Conservation (phyloP, 768 basidiomycete species). For the Hydnomerulius pinastri region DNA sequence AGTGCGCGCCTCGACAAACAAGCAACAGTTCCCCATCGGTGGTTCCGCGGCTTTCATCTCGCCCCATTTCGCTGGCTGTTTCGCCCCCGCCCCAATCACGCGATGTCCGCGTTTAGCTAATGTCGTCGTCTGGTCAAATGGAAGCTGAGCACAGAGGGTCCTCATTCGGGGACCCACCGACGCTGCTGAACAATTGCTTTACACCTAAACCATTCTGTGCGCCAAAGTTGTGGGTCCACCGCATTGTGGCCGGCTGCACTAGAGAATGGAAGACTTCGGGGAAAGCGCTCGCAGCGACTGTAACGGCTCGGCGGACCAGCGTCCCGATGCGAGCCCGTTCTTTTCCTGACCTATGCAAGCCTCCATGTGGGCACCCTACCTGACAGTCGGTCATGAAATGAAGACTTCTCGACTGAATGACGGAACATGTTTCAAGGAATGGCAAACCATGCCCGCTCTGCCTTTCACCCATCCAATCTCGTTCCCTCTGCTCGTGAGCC, state of each 20-base stretch:
- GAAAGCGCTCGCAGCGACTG: neutral
- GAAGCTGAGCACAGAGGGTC: constrained; percentile 14
- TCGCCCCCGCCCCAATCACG: neutral
- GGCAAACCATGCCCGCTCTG: neutral
- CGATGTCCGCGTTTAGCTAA: neutral
- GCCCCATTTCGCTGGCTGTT: neutral
- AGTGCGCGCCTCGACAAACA: neutral
- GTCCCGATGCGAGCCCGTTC: neutral
- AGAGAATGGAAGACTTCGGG: neutral
- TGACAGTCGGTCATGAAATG: neutral
- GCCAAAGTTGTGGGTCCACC: neutral
- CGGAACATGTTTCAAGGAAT: neutral
- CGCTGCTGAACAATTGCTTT: no score
- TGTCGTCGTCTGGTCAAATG: constrained; percentile 3
- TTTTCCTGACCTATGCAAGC: neutral
- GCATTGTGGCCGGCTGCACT: neutral
- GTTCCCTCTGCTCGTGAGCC: constrained; percentile 5
- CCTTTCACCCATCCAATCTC: neutral
- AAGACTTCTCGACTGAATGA: neutral
- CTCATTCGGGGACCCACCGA: constrained; percentile 10
- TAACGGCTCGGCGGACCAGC: neutral
- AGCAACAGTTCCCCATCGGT: neutral
- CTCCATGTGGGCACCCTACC: neutral
- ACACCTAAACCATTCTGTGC: no score
- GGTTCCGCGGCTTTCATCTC: neutral